Evolutionary conservation across 2,329 filamentous ascomycete species (phyloP).

Genomic region (Grosmannia penicillata): DNA sequence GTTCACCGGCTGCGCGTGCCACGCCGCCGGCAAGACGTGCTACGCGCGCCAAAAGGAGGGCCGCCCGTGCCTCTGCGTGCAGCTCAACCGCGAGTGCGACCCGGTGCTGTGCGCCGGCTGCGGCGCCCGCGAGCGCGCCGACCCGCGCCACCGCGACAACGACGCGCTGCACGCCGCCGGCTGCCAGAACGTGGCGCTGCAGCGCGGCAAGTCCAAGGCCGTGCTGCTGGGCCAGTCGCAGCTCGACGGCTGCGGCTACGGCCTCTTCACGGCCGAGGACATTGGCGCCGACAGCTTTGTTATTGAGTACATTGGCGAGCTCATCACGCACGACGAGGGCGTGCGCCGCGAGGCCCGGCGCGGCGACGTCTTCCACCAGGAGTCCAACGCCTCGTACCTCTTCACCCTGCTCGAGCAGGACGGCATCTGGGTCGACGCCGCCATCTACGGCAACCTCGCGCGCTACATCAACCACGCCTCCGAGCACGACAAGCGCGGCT

Average conservation of each 20-base stretch:
- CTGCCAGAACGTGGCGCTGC: constrained; percentile 60
- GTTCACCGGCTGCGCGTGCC: constrained; percentile 53
- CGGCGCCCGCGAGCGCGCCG: constrained; percentile 52
- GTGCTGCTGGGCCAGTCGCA: constrained; percentile 57
- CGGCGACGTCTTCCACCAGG: constrained; percentile 46
- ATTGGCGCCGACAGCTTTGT: constrained; percentile 58
- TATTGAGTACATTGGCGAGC: constrained; percentile 68
- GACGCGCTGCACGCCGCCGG: constrained; percentile 38
- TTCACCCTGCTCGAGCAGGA: constrained; percentile 45
- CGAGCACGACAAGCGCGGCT: constrained; percentile 32
- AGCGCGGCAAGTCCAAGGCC: constrained; percentile 50
- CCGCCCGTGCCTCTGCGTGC: constrained; percentile 52
- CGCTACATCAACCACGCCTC: constrained; percentile 72
- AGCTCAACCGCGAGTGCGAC: constrained; percentile 67
- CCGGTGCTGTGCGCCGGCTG: constrained; percentile 59
- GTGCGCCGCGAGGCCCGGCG: constrained; percentile 50
- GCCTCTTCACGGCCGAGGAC: constrained; percentile 56
- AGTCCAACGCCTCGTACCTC: constrained; percentile 49
- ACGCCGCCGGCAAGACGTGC: constrained; percentile 42
- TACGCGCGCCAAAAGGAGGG: constrained; percentile 37
- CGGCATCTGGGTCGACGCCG: constrained; percentile 57
- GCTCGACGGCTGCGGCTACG: constrained; percentile 55
- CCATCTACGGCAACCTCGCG: constrained; percentile 63
- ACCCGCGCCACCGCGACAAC: constrained; percentile 51
- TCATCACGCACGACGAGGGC: constrained; percentile 55